phyloP scores from a whole-genome alignment of 192 early-diverging fungal species.

The Kickxella alabastrina region DNA sequence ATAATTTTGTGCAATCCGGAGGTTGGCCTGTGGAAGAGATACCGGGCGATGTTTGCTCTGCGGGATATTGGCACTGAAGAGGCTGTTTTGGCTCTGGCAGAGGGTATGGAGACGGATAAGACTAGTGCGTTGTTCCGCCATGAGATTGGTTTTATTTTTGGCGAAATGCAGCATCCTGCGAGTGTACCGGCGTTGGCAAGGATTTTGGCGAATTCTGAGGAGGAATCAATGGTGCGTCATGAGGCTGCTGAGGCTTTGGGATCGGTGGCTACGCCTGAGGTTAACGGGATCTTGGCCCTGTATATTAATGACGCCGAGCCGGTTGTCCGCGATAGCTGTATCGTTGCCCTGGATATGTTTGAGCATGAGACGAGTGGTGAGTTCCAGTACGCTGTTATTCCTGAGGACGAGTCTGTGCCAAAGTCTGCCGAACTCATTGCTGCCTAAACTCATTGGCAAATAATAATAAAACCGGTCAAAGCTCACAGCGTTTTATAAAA shows the following conservation, averaged over 20 bases:
- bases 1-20: constrained; percentile 62
- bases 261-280: constrained; percentile 87
- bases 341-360: constrained; percentile 94
- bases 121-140: constrained; percentile 83
- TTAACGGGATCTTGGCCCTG: constrained; percentile 65
- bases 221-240: constrained; percentile 92
- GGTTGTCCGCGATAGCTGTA: constrained; percentile 87
- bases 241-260: constrained; percentile 97
- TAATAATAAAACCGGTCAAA: not conserved
- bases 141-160: constrained; percentile 95
- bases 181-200: constrained; percentile 79
- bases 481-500: not conserved
- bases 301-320: constrained; percentile 72
- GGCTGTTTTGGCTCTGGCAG: constrained; percentile 76
- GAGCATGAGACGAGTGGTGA: constrained; percentile 83
- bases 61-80: constrained; percentile 81
- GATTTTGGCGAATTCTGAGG: constrained; percentile 69
- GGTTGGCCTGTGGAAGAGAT: constrained; percentile 82
- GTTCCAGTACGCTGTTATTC: constrained; percentile 80
- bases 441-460: not conserved
- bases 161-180: constrained; percentile 92
- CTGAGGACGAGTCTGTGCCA: constrained; percentile 12
- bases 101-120: constrained; percentile 74
- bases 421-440: constrained; percentile 4
- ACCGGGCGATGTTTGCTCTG: constrained; percentile 92